phyloP scores from a whole-genome alignment of 2,329 filamentous ascomycete genomes.

The Leptodontidium sp. region DNA sequence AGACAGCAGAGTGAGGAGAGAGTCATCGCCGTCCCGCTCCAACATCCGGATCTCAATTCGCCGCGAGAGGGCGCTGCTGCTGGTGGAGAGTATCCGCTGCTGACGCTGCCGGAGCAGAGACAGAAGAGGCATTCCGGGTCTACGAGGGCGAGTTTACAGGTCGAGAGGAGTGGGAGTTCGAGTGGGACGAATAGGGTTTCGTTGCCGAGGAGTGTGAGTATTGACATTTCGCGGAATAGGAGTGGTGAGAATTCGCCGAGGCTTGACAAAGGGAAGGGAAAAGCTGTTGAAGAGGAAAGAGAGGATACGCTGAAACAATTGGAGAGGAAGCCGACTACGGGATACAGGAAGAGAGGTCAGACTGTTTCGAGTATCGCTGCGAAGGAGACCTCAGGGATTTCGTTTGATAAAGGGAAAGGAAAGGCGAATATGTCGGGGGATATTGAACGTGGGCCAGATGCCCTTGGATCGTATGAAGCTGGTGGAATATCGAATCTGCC shows the following conservation, averaged over 20 bases:
- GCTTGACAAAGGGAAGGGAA: conserved; percentile 45
- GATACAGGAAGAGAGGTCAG: conserved; percentile 34
- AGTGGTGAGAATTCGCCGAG: conserved; percentile 41
- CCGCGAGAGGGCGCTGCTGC: conserved; percentile 40
- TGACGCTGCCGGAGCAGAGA: conserved; percentile 64
- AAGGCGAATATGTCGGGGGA: conserved; percentile 43
- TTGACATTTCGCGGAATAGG: conserved; percentile 43
- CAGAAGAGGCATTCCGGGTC: conserved; percentile 58
- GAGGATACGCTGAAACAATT: conserved; percentile 24
- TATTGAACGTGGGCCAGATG: conserved; percentile 44
- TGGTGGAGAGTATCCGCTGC: conserved; percentile 55
- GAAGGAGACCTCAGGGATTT: conserved; percentile 34
- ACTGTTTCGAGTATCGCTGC: conserved; percentile 25
- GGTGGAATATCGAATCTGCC: conserved; percentile 39
- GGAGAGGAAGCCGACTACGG: conserved; percentile 23
- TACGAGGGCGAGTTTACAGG: conserved; percentile 53
- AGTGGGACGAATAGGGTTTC: conserved; percentile 42
- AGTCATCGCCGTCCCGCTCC: conserved; percentile 44
- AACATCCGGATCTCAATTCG: conserved; percentile 43
- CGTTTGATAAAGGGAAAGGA: conserved; percentile 39
- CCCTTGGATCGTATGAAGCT: conserved; percentile 36
- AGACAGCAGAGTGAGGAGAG: conserved; percentile 34
- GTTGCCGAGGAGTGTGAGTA: conserved; percentile 46
- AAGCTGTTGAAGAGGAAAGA: conserved; percentile 34
- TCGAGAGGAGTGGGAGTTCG: conserved; percentile 54